Percentiles rank a stretch among this genome's conserved stretches.
These are phyloP conservation scores for Malbranchea cinnamomea DNA, from an alignment of 2,329 filamentous ascomycete genomes.

Conservation along the genomic window DNA sequence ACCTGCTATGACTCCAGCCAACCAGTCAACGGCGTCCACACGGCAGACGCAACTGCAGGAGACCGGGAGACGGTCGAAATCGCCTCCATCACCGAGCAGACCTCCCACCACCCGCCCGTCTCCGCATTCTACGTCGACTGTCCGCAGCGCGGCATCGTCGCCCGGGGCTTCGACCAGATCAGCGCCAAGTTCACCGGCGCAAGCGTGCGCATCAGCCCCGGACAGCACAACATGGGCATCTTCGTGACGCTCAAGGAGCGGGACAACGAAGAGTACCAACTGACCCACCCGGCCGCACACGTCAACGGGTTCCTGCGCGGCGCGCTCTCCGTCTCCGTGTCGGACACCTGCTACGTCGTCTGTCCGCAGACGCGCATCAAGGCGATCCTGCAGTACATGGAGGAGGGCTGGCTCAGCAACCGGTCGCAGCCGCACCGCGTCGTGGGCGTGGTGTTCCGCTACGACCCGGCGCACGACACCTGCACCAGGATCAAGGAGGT, in stretches of 20 bases:
- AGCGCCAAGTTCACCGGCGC: conserved; percentile 97
- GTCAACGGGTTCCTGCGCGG: conserved; percentile 78
- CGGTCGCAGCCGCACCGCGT: conserved; percentile 84
- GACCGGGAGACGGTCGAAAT: conserved; percentile 50
- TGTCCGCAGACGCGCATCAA: conserved; percentile 87
- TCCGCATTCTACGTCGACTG: conserved; percentile 92
- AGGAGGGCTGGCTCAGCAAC: conserved; percentile 88
- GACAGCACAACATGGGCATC: conserved; percentile 88
- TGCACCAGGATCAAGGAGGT: conserved; percentile 73
- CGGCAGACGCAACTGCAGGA: conserved; percentile 4
- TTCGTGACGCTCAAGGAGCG: conserved; percentile 74
- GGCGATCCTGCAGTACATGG: conserved; percentile 79
- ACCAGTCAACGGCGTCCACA: conserved; percentile 13
- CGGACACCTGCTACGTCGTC: conserved; percentile 74
- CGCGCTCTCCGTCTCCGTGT: conserved; percentile 76
- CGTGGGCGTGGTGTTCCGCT: conserved; percentile 78
- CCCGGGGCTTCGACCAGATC: conserved; percentile 87
- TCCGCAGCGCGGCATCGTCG: conserved; percentile 74
- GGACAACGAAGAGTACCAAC: conserved; percentile 79
- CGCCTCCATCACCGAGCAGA: conserved; percentile 94
- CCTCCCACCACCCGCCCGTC: conserved; percentile 91
- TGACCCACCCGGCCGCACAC: conserved; percentile 88
- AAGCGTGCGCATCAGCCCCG: conserved; percentile 77
- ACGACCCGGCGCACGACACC: conserved; percentile 73
- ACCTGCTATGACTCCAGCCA: conserved; percentile 17